These are phyloP conservation scores for Paecilomyces niveus DNA, from an alignment of 2,329 filamentous ascomycete species.

Conservation along the genomic window DNA sequence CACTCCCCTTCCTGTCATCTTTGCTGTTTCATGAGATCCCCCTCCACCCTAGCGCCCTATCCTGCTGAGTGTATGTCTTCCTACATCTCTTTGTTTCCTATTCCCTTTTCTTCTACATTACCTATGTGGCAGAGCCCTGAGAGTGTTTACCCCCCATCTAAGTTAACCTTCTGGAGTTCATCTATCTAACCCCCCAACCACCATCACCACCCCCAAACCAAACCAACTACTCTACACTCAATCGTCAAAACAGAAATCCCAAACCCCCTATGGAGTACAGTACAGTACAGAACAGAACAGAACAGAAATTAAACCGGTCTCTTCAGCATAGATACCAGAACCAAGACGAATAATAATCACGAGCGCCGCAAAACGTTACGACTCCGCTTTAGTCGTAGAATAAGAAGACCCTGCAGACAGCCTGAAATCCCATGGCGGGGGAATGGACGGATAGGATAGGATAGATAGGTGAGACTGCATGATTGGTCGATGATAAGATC, in stretches of 20 bases:
- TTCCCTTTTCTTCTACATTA: background rate
- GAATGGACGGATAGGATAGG: too few relatives aligned
- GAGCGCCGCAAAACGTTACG: background rate
- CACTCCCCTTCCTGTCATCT: background rate
- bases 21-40: background rate
- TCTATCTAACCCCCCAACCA: background rate
- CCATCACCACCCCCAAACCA: background rate
- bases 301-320: background rate
- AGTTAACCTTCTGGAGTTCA: too few relatives aligned
- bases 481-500: background rate
- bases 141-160: background rate
- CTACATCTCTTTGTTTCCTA: background rate
- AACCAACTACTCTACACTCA: background rate
- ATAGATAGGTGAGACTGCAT: background rate
- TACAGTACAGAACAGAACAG: background rate
- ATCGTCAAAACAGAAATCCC: background rate
- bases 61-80: background rate
- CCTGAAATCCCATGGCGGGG: background rate
- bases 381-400: background rate
- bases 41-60: background rate
- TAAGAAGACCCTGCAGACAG: background rate
- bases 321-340: background rate
- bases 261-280: background rate
- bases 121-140: background rate
- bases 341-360: background rate